Conservation (phyloP, 352 stramenopile genomes). For the Blastocystis sp. region DNA sequence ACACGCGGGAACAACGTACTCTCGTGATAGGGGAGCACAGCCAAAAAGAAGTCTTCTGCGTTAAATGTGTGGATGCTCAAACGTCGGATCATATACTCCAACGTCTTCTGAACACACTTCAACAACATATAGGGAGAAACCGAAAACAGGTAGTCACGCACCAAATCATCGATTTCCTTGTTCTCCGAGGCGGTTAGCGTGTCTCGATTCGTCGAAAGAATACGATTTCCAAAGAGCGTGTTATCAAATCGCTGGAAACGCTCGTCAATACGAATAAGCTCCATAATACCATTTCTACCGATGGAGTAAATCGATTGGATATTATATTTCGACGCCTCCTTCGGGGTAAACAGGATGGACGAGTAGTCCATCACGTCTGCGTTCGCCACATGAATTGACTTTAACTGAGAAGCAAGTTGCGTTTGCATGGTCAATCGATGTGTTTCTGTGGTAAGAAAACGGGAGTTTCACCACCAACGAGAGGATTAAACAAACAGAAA, state of each 20-base stretch:
- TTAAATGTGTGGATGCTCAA: conserved; percentile 56
- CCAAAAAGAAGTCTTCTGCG: conserved; percentile 45
- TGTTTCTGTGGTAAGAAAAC: background rate
- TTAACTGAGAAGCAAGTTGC: conserved; percentile 43
- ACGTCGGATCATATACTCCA: conserved; percentile 52
- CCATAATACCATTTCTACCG: conserved; percentile 53
- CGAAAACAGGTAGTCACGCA: conserved; percentile 42
- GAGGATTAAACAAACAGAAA: background rate
- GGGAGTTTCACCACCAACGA: background rate
- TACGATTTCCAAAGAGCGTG: conserved; percentile 49
- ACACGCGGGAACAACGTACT: conserved; percentile 29
- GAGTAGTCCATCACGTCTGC: conserved; percentile 33
- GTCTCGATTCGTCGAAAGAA: background rate
- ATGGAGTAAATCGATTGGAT: conserved; percentile 42
- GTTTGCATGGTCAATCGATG: background rate
- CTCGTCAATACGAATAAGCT: conserved; percentile 43
- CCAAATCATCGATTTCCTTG: conserved; percentile 15
- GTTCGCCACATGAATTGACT: background rate
- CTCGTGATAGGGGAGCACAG: conserved; percentile 53
- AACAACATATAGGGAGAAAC: conserved; percentile 54
- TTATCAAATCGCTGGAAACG: conserved; percentile 29
- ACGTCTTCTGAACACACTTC: conserved; percentile 41
- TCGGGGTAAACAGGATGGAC: conserved; percentile 51
- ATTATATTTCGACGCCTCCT: background rate
- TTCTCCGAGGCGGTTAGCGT: conserved; percentile 7